Evolutionary conservation across 768 basidiomycete genomes (phyloP).

Genomic region (Hebeloma cylindrosporum): DNA sequence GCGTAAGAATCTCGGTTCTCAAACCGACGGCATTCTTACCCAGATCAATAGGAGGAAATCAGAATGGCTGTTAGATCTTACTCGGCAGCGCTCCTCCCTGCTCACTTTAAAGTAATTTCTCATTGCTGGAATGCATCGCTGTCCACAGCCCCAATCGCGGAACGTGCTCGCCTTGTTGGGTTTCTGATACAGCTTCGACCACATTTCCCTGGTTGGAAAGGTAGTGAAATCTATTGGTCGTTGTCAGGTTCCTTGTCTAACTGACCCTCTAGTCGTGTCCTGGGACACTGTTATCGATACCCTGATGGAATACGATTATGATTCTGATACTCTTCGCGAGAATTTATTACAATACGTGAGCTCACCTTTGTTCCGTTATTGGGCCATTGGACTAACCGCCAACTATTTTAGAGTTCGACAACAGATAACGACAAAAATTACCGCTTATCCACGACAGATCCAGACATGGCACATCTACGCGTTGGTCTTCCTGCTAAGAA

Average conservation of each 20-base stretch:
- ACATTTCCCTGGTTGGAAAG: slow-evolving; percentile 67
- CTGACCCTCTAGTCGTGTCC: slow-evolving; percentile 49
- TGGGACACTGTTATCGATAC: slow-evolving; percentile 64
- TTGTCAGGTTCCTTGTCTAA: not conserved
- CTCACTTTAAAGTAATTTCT: slow-evolving; percentile 65
- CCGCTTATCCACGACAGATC: slow-evolving; percentile 32
- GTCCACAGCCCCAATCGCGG: slow-evolving; percentile 51
- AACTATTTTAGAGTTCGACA: not conserved
- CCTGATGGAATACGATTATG: slow-evolving; percentile 54
- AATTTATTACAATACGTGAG: slow-evolving; percentile 34
- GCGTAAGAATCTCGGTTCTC: slow-evolving; percentile 36
- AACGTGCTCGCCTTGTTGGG: slow-evolving; percentile 55
- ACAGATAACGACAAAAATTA: not conserved
- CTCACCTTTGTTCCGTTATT: too few relatives aligned
- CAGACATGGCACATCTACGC: slow-evolving; percentile 47
- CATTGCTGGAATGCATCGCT: slow-evolving; percentile 68
- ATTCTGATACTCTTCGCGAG: slow-evolving; percentile 34
- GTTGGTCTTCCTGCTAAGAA: slow-evolving; percentile 33
- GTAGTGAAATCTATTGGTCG: slow-evolving; percentile 31
- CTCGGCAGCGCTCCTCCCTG: slow-evolving; percentile 58
- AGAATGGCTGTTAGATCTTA: slow-evolving; percentile 58
- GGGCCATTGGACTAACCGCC: not conserved
- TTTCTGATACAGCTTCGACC: slow-evolving; percentile 71
- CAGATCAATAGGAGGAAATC: slow-evolving; percentile 61
- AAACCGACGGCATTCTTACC: not conserved